Evolutionary conservation across 345 rosid species (phyloP), one percentile per base, ranked within the genome.

Genomic region (Salix purpurea): DNA sequence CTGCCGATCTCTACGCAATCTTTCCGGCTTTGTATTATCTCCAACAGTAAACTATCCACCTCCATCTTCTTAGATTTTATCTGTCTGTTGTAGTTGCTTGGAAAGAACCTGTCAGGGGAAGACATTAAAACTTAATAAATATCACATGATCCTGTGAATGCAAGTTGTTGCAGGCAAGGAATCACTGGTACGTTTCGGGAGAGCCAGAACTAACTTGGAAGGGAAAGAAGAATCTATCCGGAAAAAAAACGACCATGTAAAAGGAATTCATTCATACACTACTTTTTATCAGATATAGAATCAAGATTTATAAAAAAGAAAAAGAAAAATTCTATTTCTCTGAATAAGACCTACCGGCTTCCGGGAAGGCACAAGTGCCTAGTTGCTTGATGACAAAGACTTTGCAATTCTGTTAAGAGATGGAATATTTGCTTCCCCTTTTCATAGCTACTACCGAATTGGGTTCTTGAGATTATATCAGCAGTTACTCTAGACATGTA

Each of bases 361-460:
- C 98, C 99, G 0, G 98, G 99, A 65, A 94, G 79, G 83, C 97
- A 94, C 56, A 96, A 85, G 82, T 88, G 97, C 68, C 94, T 88
- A 76, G 85, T 92, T 6, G 98, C 85, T 80, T 90, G 97, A 76
- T 98, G 94, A 15, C 94, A 90, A 12, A 86, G 96, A 14, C 72
- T 78, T 71, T 96, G 99, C 8, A 96, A 85, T 11, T 61, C 78
- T 26, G 89, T 94, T 11, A 96, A 83, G 34, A 87, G 83, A 73
- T 72, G 85, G 83, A 92, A 94, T 34, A 96, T 92, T 76, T 90
- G 86, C 72, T 89, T 90, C 65, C 99, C 98, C 86, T 92, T 96
- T 54, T 88, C 97, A 19, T 82, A 92, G 66, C 92, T 89, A 5
- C 90, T 74, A 69, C 84, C 97, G 46, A 96, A 96, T 78, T 92